phyloP scores from a whole-genome alignment of 2,329 filamentous ascomycete genomes.

The Zarea fungicola region DNA sequence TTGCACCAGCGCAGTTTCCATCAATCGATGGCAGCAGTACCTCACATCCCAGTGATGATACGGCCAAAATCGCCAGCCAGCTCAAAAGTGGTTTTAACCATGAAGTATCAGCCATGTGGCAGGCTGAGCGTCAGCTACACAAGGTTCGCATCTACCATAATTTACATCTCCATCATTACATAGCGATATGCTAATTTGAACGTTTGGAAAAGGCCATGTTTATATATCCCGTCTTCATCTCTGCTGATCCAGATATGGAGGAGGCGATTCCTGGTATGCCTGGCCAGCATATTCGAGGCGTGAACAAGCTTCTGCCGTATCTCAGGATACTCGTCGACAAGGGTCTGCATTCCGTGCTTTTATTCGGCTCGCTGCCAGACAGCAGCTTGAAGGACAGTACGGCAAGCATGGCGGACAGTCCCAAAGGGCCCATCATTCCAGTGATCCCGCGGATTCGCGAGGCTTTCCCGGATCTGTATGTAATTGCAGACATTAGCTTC shows the following conservation, averaged over 20 bases:
- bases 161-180: no score
- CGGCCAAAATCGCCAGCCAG: neutral
- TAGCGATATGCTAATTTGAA: no score
- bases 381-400: neutral
- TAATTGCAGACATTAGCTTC: neutral
- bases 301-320: neutral
- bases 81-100: neutral
- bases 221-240: neutral
- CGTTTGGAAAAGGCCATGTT: neutral
- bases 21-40: neutral
- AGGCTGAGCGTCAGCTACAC: neutral
- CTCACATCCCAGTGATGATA: neutral
- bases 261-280: neutral
- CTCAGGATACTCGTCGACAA: neutral
- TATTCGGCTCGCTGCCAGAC: neutral
- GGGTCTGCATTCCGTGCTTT: neutral
- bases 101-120: neutral
- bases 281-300: neutral
- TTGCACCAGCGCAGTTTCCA: neutral
- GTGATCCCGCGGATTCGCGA: constrained; percentile 1
- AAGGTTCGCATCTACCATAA: neutral
- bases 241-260: neutral
- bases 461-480: constrained; percentile 1
- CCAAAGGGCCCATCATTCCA: neutral
- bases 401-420: neutral